Evolutionary conservation across 2,329 filamentous ascomycete genomes (phyloP), one percentile per base, ranked within the genome.

Genomic region (Nakataea oryzae): DNA sequence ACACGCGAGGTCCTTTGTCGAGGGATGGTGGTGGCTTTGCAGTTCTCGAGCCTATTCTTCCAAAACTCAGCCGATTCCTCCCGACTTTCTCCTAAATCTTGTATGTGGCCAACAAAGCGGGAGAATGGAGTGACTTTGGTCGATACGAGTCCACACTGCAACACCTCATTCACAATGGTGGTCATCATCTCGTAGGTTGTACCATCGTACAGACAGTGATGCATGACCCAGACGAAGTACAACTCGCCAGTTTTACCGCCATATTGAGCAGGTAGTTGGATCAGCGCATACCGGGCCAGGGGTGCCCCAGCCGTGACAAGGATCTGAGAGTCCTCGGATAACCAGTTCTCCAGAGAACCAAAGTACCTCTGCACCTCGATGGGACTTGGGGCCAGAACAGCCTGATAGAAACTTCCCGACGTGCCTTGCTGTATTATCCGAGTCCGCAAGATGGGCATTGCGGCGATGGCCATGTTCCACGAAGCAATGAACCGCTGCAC

Each of bases 191-290:
- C n/a, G n/a, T n/a, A n/a, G n/a, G n/a, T n/a, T n/a, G n/a, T n/a
- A n/a, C 59, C 59, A 27, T 60, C 59, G 28, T 54, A 54, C 5
- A 60, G 24, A 11, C 41, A 54, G 47, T 60, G 59, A 27, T 60
- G 59, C 12, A 60, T 26, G 3, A 47, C 55, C 41, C 29, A 28
- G 41, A 28, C 47, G 34, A 60, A 60, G 28, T 60, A 54, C n/a
- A 29, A n/a, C n/a, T n/a, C n/a, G n/a, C n/a, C n/a, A n/a, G n/a
- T n/a, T n/a, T n/a, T n/a, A n/a, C n/a, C n/a, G n/a, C n/a, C n/a
- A n/a, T n/a, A n/a, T n/a, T n/a, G n/a, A 5, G 17, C 57, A 21
- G 11, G 56, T 12, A 17, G 9, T 7, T 32, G 9, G 56, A 58
- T 27, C 28, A 59, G 57, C 28, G 30, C 30, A 21, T 24, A 41